A percentile compares a stretch with the other conserved stretches of the same genome.
Evolutionary conservation across 805 yeast species (phyloP).

Genomic region (Pichia nanzhaoensis): DNA sequence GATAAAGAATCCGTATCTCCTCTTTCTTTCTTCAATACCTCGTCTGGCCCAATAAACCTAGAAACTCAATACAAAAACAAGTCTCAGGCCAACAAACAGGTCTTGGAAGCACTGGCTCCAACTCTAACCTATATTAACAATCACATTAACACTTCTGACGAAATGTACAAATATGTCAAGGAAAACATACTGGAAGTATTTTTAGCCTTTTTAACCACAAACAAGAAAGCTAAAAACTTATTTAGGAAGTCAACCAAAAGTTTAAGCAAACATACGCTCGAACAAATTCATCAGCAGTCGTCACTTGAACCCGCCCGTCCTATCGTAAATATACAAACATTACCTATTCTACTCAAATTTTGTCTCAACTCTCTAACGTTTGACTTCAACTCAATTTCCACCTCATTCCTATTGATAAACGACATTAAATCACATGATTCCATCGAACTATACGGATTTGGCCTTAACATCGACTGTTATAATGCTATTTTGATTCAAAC

Average conservation of each 20-base stretch:
- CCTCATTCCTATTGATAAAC: constrained; percentile 18
- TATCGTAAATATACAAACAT: constrained; percentile 18
- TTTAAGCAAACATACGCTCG: neutral
- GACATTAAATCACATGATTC: constrained; percentile 24
- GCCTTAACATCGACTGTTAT: constrained; percentile 27
- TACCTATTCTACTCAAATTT: constrained; percentile 24
- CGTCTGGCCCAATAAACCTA: constrained; percentile 13
- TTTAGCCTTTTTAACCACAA: neutral
- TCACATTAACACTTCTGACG: constrained; percentile 16
- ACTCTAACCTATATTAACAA: constrained; percentile 20
- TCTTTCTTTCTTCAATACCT: constrained; percentile 7
- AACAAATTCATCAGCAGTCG: neutral
- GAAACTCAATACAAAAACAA: constrained; percentile 14
- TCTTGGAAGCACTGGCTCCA: constrained; percentile 16
- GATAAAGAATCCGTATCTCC: neutral
- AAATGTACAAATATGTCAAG: constrained; percentile 19
- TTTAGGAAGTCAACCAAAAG: constrained; percentile 12
- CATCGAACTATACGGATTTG: constrained; percentile 27
- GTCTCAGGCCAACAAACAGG: constrained; percentile 7
- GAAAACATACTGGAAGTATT: constrained; percentile 18
- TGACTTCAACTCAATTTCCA: constrained; percentile 27
- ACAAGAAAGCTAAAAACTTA: constrained; percentile 1
- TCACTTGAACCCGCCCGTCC: constrained; percentile 19
- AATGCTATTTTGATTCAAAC: constrained; percentile 22
- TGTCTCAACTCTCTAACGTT: constrained; percentile 27